Evolutionary conservation across 768 basidiomycete genomes (phyloP).

Genomic region (Cyathus striatus): DNA sequence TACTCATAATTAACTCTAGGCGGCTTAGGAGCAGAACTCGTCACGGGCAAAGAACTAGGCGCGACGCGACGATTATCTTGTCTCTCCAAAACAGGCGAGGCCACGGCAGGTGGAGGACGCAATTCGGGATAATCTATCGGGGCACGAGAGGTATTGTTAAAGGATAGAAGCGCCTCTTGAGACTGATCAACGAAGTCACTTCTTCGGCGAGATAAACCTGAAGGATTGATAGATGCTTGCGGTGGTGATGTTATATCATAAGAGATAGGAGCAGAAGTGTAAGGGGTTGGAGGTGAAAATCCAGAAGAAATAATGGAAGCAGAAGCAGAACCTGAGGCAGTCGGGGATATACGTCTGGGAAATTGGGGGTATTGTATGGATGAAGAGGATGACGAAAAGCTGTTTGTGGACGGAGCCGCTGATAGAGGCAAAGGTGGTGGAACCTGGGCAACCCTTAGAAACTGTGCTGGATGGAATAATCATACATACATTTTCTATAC

Average conservation of each 20-base stretch:
- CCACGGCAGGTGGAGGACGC: conserved; percentile 77
- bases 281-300: conserved; percentile 31
- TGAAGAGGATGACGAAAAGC: conserved; percentile 29
- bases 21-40: conserved; percentile 38
- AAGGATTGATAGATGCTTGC: conserved; percentile 79
- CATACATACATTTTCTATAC: conserved; percentile 48
- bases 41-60: conserved; percentile 23
- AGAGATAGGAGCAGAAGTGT: too few relatives aligned
- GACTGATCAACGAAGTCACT: conserved; percentile 81
- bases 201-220: conserved; percentile 61
- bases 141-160: conserved; percentile 36
- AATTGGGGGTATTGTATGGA: conserved; percentile 40
- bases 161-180: conserved; percentile 51
- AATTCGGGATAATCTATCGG: conserved; percentile 82
- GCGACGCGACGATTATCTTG: conserved; percentile 66
- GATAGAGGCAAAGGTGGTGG: conserved; percentile 26
- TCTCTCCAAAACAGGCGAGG: conserved; percentile 62
- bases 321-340: conserved; percentile 15
- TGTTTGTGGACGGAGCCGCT: conserved; percentile 25
- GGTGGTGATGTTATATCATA: conserved; percentile 67
- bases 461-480: conserved; percentile 3
- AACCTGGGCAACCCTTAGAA: conserved; percentile 15
- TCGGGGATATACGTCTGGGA: conserved; percentile 22
- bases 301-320: conserved; percentile 20
- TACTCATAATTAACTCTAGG: conserved; percentile 74